Percentiles rank a stretch among this genome's conserved stretches.
phyloP scores from a whole-genome alignment of 2,329 filamentous ascomycete species.

The Curvularia spicifera region DNA sequence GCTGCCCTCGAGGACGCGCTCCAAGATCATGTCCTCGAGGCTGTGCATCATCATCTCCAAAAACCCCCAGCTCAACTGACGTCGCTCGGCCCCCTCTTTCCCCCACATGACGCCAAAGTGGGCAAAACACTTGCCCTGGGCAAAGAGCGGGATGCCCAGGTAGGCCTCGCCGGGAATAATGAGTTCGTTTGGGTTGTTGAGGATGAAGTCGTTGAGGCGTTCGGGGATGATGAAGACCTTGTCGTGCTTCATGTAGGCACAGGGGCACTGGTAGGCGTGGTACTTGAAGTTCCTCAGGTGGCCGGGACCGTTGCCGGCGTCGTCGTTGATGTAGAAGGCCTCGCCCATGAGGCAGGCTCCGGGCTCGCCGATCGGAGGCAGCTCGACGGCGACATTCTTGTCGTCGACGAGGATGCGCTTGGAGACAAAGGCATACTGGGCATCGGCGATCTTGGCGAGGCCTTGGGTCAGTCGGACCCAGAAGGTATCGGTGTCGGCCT shows the following conservation, averaged over 20 bases:
- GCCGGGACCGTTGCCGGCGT: conserved; percentile 55
- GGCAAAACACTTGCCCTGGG: conserved; percentile 69
- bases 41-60: conserved; percentile 72
- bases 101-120: conserved; percentile 78
- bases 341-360: conserved; percentile 69
- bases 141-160: conserved; percentile 69
- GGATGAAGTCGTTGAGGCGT: conserved; percentile 63
- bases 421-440: conserved; percentile 72
- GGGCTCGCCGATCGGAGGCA: conserved; percentile 65
- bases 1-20: conserved; percentile 62
- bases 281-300: conserved; percentile 68
- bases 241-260: conserved; percentile 73
- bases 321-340: conserved; percentile 71
- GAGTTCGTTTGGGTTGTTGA: conserved; percentile 66
- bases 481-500: conserved; percentile 64
- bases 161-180: conserved; percentile 70
- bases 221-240: conserved; percentile 73
- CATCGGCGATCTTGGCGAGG: conserved; percentile 66
- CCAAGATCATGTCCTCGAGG: conserved; percentile 69
- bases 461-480: conserved; percentile 70
- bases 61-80: conserved; percentile 68
- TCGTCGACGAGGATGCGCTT: conserved; percentile 68
- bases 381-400: conserved; percentile 63
- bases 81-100: conserved; percentile 62
- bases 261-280: conserved; percentile 68